Evolutionary conservation across 2,329 filamentous ascomycete species (phyloP).

Genomic region (Cladosporium colombiae): DNA sequence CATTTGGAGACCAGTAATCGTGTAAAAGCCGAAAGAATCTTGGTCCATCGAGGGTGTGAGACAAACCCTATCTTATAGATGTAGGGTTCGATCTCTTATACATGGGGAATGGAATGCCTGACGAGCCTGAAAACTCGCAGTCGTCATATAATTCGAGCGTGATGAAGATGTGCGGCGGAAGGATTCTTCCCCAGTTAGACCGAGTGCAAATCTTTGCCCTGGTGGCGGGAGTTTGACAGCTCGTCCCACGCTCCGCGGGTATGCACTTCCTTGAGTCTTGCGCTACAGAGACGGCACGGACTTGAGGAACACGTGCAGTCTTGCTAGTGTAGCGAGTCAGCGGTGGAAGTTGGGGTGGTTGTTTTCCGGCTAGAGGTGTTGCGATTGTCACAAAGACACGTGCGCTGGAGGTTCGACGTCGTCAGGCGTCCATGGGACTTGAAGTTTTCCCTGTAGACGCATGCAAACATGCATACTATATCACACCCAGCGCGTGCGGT

Average conservation of each 20-base stretch:
- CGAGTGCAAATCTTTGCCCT: constrained; percentile 10
- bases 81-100: background rate
- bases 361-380: background rate
- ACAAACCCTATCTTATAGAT: background rate
- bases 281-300: background rate
- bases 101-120: background rate
- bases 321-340: background rate
- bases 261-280: background rate
- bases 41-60: background rate
- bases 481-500: background rate
- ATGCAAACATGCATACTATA: background rate
- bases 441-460: background rate
- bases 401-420: background rate
- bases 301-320: background rate
- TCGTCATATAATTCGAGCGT: background rate
- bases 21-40: background rate
- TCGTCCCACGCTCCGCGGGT: background rate
- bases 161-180: constrained; percentile 3
- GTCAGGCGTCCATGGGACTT: background rate
- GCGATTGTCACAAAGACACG: background rate
- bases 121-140: background rate
- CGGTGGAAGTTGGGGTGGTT: background rate
- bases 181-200: background rate
- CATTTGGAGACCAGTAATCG: background rate
- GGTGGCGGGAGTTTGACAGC: background rate